These are phyloP conservation scores for Ramaria sp. DNA, from an alignment of 768 basidiomycete genomes.

Conservation along the genomic window DNA sequence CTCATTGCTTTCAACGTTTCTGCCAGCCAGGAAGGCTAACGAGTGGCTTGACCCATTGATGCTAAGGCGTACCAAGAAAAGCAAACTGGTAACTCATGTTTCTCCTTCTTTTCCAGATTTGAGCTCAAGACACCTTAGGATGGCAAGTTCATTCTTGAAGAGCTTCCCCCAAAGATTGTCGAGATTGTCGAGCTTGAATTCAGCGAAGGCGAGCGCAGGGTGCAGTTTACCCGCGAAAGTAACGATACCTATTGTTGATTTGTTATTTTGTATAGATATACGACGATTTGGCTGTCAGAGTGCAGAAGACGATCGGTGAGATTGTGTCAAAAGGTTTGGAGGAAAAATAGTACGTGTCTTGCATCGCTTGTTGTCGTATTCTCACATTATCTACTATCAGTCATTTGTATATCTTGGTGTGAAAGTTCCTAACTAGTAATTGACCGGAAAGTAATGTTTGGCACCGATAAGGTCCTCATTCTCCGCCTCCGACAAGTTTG, in stretches of 20 bases:
- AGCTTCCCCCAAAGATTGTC: slow-evolving; percentile 50
- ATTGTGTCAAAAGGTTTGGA: slow-evolving; percentile 3
- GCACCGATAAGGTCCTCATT: slow-evolving; percentile 56
- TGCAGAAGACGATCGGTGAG: background rate
- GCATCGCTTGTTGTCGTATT: background rate
- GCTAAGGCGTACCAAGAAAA: slow-evolving; percentile 62
- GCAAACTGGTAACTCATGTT: slow-evolving; percentile 22
- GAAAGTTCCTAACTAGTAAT: slow-evolving; percentile 5
- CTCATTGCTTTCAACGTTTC: background rate
- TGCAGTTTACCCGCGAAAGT: slow-evolving; percentile 17
- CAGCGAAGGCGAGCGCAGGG: slow-evolving; percentile 52
- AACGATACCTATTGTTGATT: background rate
- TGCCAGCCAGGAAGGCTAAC: slow-evolving; percentile 45
- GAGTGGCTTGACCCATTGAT: slow-evolving; percentile 55
- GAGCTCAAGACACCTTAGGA: slow-evolving; percentile 25
- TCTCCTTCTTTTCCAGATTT: background rate
- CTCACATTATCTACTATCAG: slow-evolving; percentile 18
- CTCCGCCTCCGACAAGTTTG: slow-evolving; percentile 66
- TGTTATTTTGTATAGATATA: slow-evolving; percentile 3
- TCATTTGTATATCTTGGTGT: slow-evolving; percentile 36
- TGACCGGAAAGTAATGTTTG: background rate
- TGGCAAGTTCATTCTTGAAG: slow-evolving; percentile 49
- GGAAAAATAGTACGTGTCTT: slow-evolving; percentile 44
- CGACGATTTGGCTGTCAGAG: slow-evolving; percentile 3
- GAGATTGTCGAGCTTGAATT: slow-evolving; percentile 53